A percentile compares a stretch with the other conserved stretches of the same genome.
Conservation (phyloP, 208 protist genomes). For the Crithidia bombi region DNA sequence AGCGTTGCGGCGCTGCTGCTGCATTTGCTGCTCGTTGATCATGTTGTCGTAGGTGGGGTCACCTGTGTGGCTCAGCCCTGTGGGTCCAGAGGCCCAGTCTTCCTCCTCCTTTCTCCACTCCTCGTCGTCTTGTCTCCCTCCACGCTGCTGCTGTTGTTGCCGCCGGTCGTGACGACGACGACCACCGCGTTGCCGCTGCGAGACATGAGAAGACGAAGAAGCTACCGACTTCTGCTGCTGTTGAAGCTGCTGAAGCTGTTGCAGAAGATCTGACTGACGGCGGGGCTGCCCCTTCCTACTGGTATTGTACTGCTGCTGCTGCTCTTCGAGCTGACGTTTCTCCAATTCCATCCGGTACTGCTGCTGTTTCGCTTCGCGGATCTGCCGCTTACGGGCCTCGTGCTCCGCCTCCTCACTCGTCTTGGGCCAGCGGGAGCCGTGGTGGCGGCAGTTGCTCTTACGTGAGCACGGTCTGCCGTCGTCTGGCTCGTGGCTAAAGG, state of each 20-base stretch:
- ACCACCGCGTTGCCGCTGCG: conserved; percentile 3
- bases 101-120: conserved; percentile 4
- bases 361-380: conserved; percentile 20
- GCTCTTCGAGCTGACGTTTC: conserved; percentile 21
- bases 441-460: conserved; percentile 56
- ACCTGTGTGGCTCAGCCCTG: conserved; percentile 32
- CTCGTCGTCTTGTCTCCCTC: neutral
- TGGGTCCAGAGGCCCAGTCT: conserved; percentile 24
- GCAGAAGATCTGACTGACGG: conserved; percentile 5
- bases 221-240: neutral
- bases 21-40: conserved; percentile 26
- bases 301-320: conserved; percentile 12
- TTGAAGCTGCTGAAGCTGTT: conserved; percentile 27
- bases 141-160: conserved; percentile 5
- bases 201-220: neutral
- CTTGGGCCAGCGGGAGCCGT: conserved; percentile 65
- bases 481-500: conserved; percentile 73
- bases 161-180: neutral
- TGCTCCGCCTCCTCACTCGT: conserved; percentile 33
- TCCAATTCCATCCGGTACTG: conserved; percentile 11
- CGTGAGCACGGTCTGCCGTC: conserved; percentile 73
- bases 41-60: conserved; percentile 36
- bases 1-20: conserved; percentile 6
- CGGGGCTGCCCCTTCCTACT: neutral
- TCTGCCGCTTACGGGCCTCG: conserved; percentile 22